A percentile compares a stretch with the other conserved stretches of the same genome.
Evolutionary conservation across 164 flowering plant genomes (phyloP).

Genomic region (Saururus chinensis): DNA sequence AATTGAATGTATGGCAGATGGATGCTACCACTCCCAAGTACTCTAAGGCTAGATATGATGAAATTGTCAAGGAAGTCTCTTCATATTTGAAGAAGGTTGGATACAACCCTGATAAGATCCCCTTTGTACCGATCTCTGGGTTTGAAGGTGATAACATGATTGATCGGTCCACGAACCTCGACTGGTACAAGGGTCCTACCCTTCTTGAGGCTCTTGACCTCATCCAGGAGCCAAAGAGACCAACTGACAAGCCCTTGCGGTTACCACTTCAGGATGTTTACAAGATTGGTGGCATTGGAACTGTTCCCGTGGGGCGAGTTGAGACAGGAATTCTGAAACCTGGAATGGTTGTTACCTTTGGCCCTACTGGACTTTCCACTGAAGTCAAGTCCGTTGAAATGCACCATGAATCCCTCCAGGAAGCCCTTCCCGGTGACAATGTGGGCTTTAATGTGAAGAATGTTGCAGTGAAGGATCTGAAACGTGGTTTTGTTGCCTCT

Average conservation of each 20-base stretch:
- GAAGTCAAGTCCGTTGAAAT: conserved; percentile 22
- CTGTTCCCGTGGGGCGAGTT: conserved; percentile 16
- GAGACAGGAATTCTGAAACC: conserved; percentile 14
- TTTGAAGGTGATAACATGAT: conserved; percentile 19
- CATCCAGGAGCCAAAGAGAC: conserved; percentile 15
- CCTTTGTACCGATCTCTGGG: conserved; percentile 14
- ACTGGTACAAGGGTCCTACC: conserved; percentile 19
- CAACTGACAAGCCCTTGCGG: conserved; percentile 15
- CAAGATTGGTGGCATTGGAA: conserved; percentile 19
- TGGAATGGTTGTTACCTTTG: conserved; percentile 15
- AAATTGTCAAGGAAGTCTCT: conserved; percentile 14
- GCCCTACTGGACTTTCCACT: conserved; percentile 22
- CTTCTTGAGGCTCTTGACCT: conserved; percentile 12
- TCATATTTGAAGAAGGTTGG: conserved; percentile 20
- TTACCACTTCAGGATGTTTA: conserved; percentile 15
- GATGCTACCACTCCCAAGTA: conserved; percentile 16
- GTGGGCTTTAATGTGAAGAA: too few relatives aligned
- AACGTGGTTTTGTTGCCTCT: too few relatives aligned
- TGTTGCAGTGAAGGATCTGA: too few relatives aligned
- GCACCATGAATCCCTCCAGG: conserved; percentile 18
- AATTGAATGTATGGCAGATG: background rate
- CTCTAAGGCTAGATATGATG: conserved; percentile 16
- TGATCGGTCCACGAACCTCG: conserved; percentile 13
- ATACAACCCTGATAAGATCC: conserved; percentile 16
- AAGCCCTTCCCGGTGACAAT: conserved; percentile 13